Evolutionary conservation across 805 yeast genomes (phyloP), one percentile per base, ranked within the genome.

Genomic region (Saccharomycopsis guyanensis): DNA sequence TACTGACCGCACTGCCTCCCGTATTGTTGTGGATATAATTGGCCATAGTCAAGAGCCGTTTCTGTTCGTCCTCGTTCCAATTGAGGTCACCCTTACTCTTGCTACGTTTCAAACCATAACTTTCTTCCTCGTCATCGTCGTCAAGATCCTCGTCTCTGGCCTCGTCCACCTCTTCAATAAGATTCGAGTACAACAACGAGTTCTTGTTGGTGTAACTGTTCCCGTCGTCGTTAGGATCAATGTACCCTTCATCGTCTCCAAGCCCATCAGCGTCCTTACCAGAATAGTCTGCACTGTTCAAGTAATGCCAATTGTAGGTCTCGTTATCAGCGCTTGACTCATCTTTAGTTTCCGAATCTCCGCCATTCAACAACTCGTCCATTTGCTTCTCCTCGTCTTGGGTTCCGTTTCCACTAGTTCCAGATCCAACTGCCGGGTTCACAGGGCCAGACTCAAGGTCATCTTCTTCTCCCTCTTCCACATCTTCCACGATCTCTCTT

Each of bases 151-250:
- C 59, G 12, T 55, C 55, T n/a, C 51, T 55, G 22, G 45, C 55
- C 7, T 51, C 57, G 10, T 44, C 34, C 23, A 50, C 56, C 22
- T 54, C 56, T 23, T 52, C 61, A 38, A 46, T 54, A 59, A 60
- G 57, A 53, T 55, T 64, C 42, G 55, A 58, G 53, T 82, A 82
- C 45, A 82, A 61, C 24, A 33, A 23, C 35, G 23, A 12, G 43
- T 38, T 4, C 86, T 82, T 55, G 58, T 76, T 80, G 44, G 78
- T 76, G 60, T 83, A 83, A 1, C 86, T 79, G 57, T 76, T 78
- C 0, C 91, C 91, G 57, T 83, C 91, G 59, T 84, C 91, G 57
- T 83, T 82, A 1, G 91, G 89, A 58, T 83, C 89, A 55, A 76
- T 77, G 56, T 83, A 82, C 50, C 80, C 88, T 50, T 82, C 87